Percentiles rank a stretch among this genome's conserved stretches.
Evolutionary conservation across 495 filamentous ascomycete species (phyloP).

Genomic region (Talaromyces wortmannii): DNA sequence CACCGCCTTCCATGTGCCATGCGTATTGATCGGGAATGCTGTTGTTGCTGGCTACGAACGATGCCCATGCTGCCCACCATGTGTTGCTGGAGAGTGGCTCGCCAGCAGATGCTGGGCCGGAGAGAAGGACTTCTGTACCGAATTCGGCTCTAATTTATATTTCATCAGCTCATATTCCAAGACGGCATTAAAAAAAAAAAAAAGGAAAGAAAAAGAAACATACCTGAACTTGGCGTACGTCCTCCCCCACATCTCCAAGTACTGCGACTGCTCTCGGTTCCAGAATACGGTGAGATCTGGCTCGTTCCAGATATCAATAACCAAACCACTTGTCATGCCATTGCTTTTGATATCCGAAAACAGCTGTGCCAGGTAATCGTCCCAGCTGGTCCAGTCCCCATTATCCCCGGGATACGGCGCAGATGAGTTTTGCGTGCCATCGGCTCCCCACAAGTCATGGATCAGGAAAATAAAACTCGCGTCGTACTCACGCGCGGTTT

Average conservation of each 20-base stretch:
- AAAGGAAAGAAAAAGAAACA: background rate
- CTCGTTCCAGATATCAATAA: constrained; percentile 29
- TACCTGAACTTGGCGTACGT: constrained; percentile 15
- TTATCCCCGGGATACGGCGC: constrained; percentile 24
- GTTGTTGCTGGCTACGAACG: constrained; percentile 10
- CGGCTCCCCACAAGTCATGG: constrained; percentile 29
- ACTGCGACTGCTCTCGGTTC: constrained; percentile 17
- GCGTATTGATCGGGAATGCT: constrained; percentile 22
- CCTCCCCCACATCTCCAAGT: constrained; percentile 15
- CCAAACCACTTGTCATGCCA: constrained; percentile 14
- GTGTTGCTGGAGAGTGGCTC: constrained; percentile 7
- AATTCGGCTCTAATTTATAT: background rate
- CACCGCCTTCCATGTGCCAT: constrained; percentile 17
- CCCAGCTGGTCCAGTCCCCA: constrained; percentile 22
- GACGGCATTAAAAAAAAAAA: background rate
- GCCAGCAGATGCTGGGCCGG: constrained; percentile 16
- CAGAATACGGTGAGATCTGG: constrained; percentile 23
- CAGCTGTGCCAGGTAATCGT: constrained; percentile 20
- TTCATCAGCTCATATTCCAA: background rate
- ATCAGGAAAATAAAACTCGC: constrained; percentile 25
- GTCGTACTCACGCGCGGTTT: constrained; percentile 17
- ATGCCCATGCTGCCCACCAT: constrained; percentile 18
- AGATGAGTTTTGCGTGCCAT: constrained; percentile 7
- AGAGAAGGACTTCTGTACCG: constrained; percentile 8
- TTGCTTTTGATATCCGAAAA: constrained; percentile 19